These are phyloP conservation scores for Entonaema liquescens DNA, from an alignment of 495 filamentous ascomycete genomes.

Conservation along the genomic window DNA sequence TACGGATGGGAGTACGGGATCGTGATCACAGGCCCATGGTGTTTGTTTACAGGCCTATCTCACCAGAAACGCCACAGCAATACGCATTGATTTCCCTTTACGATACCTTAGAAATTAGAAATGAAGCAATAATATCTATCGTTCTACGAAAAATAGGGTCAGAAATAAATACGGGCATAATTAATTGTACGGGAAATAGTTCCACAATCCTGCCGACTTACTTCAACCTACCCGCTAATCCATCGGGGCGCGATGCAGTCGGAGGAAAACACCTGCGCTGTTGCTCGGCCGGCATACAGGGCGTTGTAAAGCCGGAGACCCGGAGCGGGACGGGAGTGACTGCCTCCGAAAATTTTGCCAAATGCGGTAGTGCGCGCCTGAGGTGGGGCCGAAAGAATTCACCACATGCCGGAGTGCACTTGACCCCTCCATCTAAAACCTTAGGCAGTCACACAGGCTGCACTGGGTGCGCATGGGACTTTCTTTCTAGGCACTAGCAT, in stretches of 20 bases:
- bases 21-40: background rate
- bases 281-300: background rate
- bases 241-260: background rate
- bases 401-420: no score
- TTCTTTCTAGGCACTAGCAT: no score
- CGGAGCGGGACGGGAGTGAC: background rate
- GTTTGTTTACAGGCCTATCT: no score
- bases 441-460: no score
- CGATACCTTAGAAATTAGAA: background rate
- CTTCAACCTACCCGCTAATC: background rate
- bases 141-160: background rate
- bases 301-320: background rate
- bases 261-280: background rate
- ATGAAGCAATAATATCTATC: background rate
- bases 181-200: background rate
- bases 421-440: no score
- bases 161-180: background rate
- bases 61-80: background rate
- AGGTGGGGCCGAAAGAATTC: no score
- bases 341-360: background rate
- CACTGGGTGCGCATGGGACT: no score
- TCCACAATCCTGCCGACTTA: background rate
- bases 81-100: background rate
- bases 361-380: background rate
- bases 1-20: background rate